Conservation (phyloP, 2,329 filamentous ascomycete species). For the Exophiala oligosperma region DNA sequence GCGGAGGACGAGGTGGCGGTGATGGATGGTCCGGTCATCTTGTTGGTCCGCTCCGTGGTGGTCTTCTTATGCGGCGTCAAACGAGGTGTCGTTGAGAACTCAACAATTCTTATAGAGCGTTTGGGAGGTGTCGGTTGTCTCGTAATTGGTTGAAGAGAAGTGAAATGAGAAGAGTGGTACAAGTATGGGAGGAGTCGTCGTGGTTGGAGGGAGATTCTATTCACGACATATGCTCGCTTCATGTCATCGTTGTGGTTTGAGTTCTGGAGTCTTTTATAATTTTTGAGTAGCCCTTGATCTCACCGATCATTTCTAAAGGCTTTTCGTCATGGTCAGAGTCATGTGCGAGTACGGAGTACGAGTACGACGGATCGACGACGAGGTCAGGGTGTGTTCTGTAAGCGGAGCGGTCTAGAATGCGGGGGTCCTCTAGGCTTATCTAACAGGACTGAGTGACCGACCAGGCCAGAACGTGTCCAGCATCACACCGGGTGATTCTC, state of each 20-base stretch:
- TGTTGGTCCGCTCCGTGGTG: background rate
- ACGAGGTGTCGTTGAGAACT: background rate
- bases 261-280: too few relatives aligned
- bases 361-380: too few relatives aligned
- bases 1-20: background rate
- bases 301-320: too few relatives aligned
- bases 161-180: background rate
- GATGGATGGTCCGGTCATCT: background rate
- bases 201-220: background rate
- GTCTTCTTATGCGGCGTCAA: background rate
- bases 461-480: too few relatives aligned
- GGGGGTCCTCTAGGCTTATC: background rate
- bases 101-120: background rate
- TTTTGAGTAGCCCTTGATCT: too few relatives aligned
- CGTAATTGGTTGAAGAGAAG: background rate
- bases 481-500: too few relatives aligned
- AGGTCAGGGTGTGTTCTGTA: background rate
- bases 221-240: background rate
- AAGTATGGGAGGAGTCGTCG: background rate
- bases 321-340: too few relatives aligned
- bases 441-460: too few relatives aligned
- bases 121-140: background rate
- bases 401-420: background rate
- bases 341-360: too few relatives aligned
- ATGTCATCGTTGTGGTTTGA: background rate